Evolutionary conservation across 306 rosid species (phyloP).

Genomic region (Betula pendula): DNA sequence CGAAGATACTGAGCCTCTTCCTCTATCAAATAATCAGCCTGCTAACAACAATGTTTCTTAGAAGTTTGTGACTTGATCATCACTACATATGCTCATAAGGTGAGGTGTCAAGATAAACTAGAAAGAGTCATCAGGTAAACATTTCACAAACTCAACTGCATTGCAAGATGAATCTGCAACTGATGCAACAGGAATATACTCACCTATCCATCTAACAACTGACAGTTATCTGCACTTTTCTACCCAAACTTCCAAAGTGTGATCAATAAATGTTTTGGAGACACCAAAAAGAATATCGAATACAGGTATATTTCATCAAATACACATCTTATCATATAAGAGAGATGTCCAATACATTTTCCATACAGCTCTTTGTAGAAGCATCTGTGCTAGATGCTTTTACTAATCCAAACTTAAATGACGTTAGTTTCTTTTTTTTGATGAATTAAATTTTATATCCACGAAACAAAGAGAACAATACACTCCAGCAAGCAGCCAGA

Average conservation of each 20-base stretch:
- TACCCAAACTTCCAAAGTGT: neutral
- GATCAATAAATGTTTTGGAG: neutral
- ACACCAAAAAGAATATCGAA: neutral
- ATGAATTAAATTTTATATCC: too few species aligned
- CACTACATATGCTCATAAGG: neutral
- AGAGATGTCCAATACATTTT: neutral
- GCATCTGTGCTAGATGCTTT: neutral
- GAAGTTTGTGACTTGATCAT: conserved; percentile 9
- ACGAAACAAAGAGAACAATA: too few species aligned
- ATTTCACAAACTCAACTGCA: too few species aligned
- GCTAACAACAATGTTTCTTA: conserved; percentile 33
- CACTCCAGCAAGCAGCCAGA: neutral
- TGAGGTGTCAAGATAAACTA: neutral
- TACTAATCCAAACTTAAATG: neutral
- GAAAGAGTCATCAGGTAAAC: too few species aligned
- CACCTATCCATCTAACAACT: neutral
- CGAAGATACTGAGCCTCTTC: conserved; percentile 72
- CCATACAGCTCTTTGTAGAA: neutral
- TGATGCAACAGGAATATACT: neutral
- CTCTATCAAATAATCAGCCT: conserved; percentile 77
- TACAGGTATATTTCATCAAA: neutral
- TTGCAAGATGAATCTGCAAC: neutral
- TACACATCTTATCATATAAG: neutral
- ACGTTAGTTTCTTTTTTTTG: too few species aligned
- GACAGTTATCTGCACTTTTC: neutral